Evolutionary conservation across 2,329 filamentous ascomycete species (phyloP), one percentile per base, ranked within the genome.

Genomic region (Penicillium griseofulvum): DNA sequence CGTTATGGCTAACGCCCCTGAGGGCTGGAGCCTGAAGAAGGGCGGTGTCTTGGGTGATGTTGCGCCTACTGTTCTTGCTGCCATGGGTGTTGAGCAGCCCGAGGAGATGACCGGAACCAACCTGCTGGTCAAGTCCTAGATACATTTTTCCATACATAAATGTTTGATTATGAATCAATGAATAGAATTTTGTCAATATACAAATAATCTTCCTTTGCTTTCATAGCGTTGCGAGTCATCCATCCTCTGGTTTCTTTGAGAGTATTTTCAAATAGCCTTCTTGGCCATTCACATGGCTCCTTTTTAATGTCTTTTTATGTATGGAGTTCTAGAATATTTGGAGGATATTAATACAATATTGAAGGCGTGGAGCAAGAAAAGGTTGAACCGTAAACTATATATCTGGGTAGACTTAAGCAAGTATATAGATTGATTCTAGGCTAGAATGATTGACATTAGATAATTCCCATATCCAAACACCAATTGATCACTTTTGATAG

Each of bases 1-100:
- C 73, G 85, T 97, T 76, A 96, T 99, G 92, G 91, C 92, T 73
- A 99, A 97, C 74, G 92, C 92, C 9, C 94, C 94, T 38, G 83
- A 89, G 71, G 89, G 90, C 65, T 97, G 89, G 87, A 90, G 85
- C 67, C 80, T 99, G 81, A 88, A 91, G 79, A 81, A 85, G 54
- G 86, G 87, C 58, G 93, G 91, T 69, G 94, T 99, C n/a, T 82
- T 99, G 22, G 94, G 94, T 57, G 94, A 99, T 70, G 94, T 99
- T 33, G 94, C 94, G 8, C 94, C 94, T n/a, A 99, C 94, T 16
- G 75, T 99, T 56, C 83, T 99, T 41, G 89, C 86, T 6, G 86
- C 87, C 69, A 97, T 99, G 92, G 94, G 94, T 31, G 81, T 99
- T 58, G 84, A 89, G 45, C 86, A 96, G 74, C 93, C 94, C 5